Evolutionary conservation across 164 flowering plant genomes (phyloP).

Genomic region (Berberis vulgaris): DNA sequence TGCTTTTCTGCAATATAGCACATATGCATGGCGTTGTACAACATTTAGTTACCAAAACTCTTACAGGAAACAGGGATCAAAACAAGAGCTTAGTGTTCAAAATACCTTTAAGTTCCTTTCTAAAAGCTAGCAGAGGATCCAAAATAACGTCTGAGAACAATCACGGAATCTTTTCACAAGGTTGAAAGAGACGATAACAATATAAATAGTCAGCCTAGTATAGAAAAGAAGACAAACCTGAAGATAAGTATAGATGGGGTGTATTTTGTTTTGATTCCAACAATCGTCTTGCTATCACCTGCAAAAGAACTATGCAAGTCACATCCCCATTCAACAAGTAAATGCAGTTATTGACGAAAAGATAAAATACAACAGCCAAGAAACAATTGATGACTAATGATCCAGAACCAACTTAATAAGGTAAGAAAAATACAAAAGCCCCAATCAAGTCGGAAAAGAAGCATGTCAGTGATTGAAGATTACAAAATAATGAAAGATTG

Average conservation of each 20-base stretch:
- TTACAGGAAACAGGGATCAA: not conserved
- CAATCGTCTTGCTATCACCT: slow-evolving; percentile 88
- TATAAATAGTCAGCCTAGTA: slow-evolving; percentile 2
- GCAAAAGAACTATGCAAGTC: slow-evolving; percentile 17
- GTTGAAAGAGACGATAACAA: slow-evolving; percentile 7
- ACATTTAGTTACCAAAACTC: not conserved
- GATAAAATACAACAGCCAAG: not conserved
- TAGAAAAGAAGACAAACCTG: slow-evolving; percentile 36
- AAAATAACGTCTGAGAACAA: slow-evolving; percentile 65
- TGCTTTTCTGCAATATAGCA: slow-evolving; percentile 53
- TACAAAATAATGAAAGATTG: too few relatives aligned
- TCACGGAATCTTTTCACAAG: slow-evolving; percentile 13
- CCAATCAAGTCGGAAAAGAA: too few relatives aligned
- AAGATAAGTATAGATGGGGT: slow-evolving; percentile 82
- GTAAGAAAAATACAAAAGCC: too few relatives aligned
- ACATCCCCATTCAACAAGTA: slow-evolving; percentile 1
- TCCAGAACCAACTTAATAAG: too few relatives aligned
- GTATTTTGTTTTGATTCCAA: slow-evolving; percentile 86
- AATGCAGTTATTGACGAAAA: not conserved
- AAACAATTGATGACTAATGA: not conserved
- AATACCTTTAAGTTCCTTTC: slow-evolving; percentile 85
- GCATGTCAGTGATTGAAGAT: too few relatives aligned
- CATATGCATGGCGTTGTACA: slow-evolving; percentile 10
- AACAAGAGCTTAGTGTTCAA: not conserved
- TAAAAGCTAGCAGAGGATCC: slow-evolving; percentile 90